Percentiles rank a stretch among this genome's conserved stretches.
Conservation (phyloP, 1,139 yeast species). For the Eremothecium coryli region DNA sequence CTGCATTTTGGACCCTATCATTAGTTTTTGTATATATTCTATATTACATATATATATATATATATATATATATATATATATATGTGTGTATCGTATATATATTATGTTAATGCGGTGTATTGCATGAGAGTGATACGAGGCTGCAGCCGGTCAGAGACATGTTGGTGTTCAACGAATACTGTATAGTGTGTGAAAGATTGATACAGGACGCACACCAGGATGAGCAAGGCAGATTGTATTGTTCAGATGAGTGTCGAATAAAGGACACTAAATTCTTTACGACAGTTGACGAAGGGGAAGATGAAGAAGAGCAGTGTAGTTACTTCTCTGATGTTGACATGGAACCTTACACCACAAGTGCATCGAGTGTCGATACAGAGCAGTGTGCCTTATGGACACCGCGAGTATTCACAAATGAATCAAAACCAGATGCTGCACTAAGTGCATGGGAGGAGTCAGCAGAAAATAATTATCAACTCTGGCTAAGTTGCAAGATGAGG, state of each 20-base stretch:
- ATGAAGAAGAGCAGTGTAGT: conserved; percentile 6
- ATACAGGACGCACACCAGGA: conserved; percentile 30
- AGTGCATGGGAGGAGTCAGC: conserved; percentile 17
- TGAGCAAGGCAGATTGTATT: conserved; percentile 43
- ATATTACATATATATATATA: too few relatives aligned
- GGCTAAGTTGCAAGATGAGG: conserved; percentile 18
- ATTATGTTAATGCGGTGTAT: too few relatives aligned
- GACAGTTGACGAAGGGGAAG: neutral
- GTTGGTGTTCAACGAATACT: conserved; percentile 58
- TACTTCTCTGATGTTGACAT: conserved; percentile 7
- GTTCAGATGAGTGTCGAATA: conserved; percentile 48
- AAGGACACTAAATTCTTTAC: conserved; percentile 33
- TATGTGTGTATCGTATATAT: too few relatives aligned
- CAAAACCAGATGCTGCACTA: neutral
- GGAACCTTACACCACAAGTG: conserved; percentile 1
- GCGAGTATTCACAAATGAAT: neutral
- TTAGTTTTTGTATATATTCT: too few relatives aligned
- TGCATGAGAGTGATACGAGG: too few relatives aligned
- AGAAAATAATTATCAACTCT: conserved; percentile 25
- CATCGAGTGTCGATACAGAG: conserved; percentile 3
- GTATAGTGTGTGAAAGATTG: conserved; percentile 55
- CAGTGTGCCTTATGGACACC: conserved; percentile 3
- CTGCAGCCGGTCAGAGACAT: conserved; percentile 23
- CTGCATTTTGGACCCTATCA: too few relatives aligned
- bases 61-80: too few relatives aligned